Evolutionary conservation across 2,329 filamentous ascomycete species (phyloP), one percentile per base, ranked within the genome.

Genomic region (Thielaviopsis euricoi): DNA sequence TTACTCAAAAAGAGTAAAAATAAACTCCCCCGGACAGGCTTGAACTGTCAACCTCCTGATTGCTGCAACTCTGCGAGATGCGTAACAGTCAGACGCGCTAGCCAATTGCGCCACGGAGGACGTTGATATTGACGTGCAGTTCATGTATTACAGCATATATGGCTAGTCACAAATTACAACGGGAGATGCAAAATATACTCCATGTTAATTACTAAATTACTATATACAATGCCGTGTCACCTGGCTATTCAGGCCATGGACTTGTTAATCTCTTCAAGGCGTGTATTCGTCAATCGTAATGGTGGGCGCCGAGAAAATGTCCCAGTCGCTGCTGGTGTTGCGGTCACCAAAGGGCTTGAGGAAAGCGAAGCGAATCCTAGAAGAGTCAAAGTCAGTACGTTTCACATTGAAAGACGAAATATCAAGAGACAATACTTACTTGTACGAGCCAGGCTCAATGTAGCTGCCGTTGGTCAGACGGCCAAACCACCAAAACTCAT

Each of bases 401-500:
- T 33, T 33, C 12, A 29, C 23, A 40, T 29, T 56, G 17, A 6
- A 1, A 50, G n/a, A n/a, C n/a, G n/a, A 15, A 6, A 10, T n/a
- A 1, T 7, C 25, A 7, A 37, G 5, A 40, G 9, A 6, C 21
- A 29, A 43, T 26, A 54, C 58, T 57, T 49, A 57, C 58, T 46
- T 58, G 21, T 67, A 67, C n/a, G 62, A 64, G 19, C 66, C 66
- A 3, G 63, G 62, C 19, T 55, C 61, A 21, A 67, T 66, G 26
- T 63, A 62, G n/a, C 58, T 62, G 1, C 65, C 66, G 23, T 67
- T 67, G 0, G 60, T 62, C 19, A 67, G 50, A 52, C 63, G 63
- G 6, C 66, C 66, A 2, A 67, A 58, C 66, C 66, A 67, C 63
- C 62, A 65, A 33, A 63, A 65, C 6, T 62, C 55, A 29, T 58